phyloP scores from a whole-genome alignment of 2,329 filamentous ascomycete genomes.

The Aspergillus candidus region DNA sequence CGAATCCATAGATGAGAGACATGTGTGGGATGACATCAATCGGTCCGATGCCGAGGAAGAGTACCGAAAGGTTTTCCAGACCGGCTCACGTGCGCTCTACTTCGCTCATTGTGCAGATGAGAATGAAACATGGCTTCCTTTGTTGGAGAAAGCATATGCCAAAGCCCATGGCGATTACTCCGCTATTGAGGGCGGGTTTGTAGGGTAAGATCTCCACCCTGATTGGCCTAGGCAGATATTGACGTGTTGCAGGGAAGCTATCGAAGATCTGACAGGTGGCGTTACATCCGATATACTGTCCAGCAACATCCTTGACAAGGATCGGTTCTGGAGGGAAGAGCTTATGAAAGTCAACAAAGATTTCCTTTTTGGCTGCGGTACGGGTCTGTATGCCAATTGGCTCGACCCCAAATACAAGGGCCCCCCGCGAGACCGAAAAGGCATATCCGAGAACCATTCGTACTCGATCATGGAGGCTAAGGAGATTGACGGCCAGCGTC shows the following conservation, averaged over 20 bases:
- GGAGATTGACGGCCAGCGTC: conserved; percentile 56
- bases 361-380: conserved; percentile 52
- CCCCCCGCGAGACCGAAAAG: conserved; percentile 36
- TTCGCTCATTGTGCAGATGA: conserved; percentile 70
- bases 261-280: conserved; percentile 54
- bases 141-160: conserved; percentile 77
- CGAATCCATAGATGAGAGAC: conserved; percentile 66
- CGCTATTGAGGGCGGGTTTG: conserved; percentile 68
- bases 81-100: conserved; percentile 68
- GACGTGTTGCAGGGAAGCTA: conserved; percentile 41
- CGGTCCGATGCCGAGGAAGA: conserved; percentile 65
- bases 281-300: conserved; percentile 43
- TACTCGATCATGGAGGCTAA: conserved; percentile 56
- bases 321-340: conserved; percentile 78
- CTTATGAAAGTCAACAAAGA: conserved; percentile 73
- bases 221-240: background rate
- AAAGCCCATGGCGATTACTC: conserved; percentile 78
- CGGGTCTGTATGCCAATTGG: conserved; percentile 43
- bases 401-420: conserved; percentile 30
- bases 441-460: conserved; percentile 46
- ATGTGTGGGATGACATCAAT: conserved; percentile 69
- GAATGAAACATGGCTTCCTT: conserved; percentile 76
- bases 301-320: conserved; percentile 54
- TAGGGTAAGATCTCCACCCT: conserved; percentile 41
- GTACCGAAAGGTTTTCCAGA: conserved; percentile 66